These are phyloP conservation scores for Scedosporium dehoogii DNA, from an alignment of 2,329 filamentous ascomycete genomes.

Conservation along the genomic window DNA sequence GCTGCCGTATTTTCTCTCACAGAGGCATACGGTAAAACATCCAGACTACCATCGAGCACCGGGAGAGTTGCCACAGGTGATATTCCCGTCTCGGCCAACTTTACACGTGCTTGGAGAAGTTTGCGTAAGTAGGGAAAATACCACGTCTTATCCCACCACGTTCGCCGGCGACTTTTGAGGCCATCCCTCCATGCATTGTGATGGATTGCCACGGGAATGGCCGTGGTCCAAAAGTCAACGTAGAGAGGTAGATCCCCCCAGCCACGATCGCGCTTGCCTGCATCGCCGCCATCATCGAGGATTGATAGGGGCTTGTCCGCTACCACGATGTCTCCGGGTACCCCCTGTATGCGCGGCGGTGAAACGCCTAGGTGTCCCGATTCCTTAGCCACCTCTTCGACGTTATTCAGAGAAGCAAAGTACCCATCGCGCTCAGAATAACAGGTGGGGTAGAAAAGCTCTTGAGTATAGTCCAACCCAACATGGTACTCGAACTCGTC, in stretches of 20 bases:
- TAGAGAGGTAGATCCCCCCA: constrained; percentile 1
- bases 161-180: constrained; percentile 12
- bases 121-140: constrained; percentile 14
- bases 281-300: neutral
- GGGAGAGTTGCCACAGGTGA: neutral
- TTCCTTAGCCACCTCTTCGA: constrained; percentile 9
- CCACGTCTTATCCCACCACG: constrained; percentile 18
- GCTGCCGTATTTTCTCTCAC: neutral
- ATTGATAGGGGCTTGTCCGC: constrained; percentile 10
- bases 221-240: constrained; percentile 15
- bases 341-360: constrained; percentile 13
- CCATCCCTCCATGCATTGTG: constrained; percentile 14
- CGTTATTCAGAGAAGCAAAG: constrained; percentile 14
- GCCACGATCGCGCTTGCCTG: neutral
- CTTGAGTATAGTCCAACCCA: constrained; percentile 19
- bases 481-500: constrained; percentile 17
- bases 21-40: neutral
- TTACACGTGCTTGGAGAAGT: constrained; percentile 8
- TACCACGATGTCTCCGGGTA: constrained; percentile 15
- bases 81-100: neutral
- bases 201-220: constrained; percentile 15
- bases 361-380: constrained; percentile 14
- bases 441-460: constrained; percentile 19
- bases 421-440: constrained; percentile 18
- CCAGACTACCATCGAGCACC: neutral